A percentile compares a stretch with the other conserved stretches of the same genome.
Evolutionary conservation across 768 basidiomycete genomes (phyloP).

Genomic region (Lanmaoa pseudosensibilis): DNA sequence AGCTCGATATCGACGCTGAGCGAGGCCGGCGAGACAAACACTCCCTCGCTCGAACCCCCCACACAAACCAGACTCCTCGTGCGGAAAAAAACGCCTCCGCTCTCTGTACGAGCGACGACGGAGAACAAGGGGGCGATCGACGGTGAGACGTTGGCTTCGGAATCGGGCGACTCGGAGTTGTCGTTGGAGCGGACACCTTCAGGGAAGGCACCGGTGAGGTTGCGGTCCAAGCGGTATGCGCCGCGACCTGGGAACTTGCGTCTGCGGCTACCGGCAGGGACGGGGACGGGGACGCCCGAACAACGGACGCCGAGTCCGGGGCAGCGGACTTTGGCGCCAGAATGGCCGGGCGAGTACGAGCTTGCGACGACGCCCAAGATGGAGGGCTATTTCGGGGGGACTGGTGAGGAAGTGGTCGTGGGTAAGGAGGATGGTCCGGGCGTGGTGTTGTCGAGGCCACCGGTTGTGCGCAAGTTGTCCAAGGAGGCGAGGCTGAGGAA

Average conservation of each 20-base stretch:
- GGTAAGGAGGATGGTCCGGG: background rate
- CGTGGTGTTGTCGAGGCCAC: conserved; percentile 25
- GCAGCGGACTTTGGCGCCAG: conserved; percentile 48
- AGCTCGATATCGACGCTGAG: conserved; percentile 34
- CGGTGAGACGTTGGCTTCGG: background rate
- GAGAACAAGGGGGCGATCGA: background rate
- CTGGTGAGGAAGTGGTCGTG: background rate
- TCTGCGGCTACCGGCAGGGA: conserved; percentile 31
- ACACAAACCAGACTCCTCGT: conserved; percentile 30
- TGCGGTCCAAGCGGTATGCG: conserved; percentile 54
- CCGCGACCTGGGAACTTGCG: conserved; percentile 49
- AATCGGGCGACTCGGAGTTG: conserved; percentile 44
- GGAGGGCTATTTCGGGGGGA: conserved; percentile 42
- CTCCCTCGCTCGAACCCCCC: conserved; percentile 27
- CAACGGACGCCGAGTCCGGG: conserved; percentile 46
- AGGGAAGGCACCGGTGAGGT: conserved; percentile 38
- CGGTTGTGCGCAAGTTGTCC: conserved; percentile 31
- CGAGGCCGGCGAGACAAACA: conserved; percentile 23
- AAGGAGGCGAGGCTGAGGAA: conserved; percentile 43
- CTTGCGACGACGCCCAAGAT: conserved; percentile 57
- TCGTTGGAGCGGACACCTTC: conserved; percentile 32
- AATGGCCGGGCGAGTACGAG: conserved; percentile 56
- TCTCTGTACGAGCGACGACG: conserved; percentile 3
- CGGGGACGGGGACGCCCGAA: conserved; percentile 14
- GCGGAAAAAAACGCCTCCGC: conserved; percentile 42